These are phyloP conservation scores for Paramecium biaurelia DNA, from an alignment of 73 alveolate genomes.

Conservation along the genomic window DNA sequence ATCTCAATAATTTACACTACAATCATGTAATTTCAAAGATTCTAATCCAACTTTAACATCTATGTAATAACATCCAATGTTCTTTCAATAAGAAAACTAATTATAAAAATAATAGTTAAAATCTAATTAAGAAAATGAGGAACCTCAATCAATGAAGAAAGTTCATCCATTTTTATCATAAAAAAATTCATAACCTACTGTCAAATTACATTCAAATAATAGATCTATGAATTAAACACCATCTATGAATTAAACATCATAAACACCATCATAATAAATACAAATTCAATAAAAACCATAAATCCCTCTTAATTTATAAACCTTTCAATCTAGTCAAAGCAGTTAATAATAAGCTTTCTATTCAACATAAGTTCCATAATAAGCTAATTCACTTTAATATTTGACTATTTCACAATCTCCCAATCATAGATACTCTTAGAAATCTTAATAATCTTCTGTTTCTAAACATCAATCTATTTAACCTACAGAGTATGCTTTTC, in stretches of 20 bases:
- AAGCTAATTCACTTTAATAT: neutral
- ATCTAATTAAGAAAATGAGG: slow-evolving; percentile 1
- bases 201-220: neutral
- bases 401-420: slow-evolving; percentile 33
- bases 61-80: slow-evolving; percentile 20
- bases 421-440: slow-evolving; percentile 12
- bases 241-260: no score
- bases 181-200: neutral
- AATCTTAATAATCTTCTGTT: slow-evolving; percentile 4
- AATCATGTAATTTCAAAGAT: neutral
- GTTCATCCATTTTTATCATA: neutral
- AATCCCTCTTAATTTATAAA: neutral
- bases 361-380: neutral
- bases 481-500: neutral
- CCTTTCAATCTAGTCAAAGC: neutral
- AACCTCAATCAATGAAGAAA: neutral
- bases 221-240: neutral
- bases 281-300: neutral
- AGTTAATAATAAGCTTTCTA: neutral
- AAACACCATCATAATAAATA: neutral
- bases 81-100: neutral
- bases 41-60: neutral
- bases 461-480: neutral
- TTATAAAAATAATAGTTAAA: neutral
- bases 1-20: neutral